Conservation (phyloP, 2,329 filamentous ascomycete species). For the Penicillium sp. region DNA sequence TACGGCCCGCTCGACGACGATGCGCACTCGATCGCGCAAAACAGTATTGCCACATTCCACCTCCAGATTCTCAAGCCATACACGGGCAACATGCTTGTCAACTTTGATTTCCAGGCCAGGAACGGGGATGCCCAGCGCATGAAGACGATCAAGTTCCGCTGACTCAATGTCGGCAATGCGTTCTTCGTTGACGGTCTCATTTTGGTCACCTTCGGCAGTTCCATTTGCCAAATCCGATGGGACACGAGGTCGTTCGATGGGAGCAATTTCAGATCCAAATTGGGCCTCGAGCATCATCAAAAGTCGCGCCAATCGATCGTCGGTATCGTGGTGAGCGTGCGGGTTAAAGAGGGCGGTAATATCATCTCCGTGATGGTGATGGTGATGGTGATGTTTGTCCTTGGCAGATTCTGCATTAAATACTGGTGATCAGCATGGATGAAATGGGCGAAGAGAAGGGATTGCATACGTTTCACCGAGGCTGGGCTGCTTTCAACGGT, state of each 20-base stretch:
- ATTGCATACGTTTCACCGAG: slow-evolving; percentile 73
- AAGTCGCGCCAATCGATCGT: slow-evolving; percentile 75
- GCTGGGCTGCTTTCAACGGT: slow-evolving; percentile 91
- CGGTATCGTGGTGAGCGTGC: slow-evolving; percentile 63
- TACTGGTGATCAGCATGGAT: slow-evolving; percentile 18
- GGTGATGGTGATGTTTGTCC: slow-evolving; percentile 50
- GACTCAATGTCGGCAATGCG: slow-evolving; percentile 52
- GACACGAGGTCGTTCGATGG: slow-evolving; percentile 61
- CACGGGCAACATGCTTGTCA: slow-evolving; percentile 77
- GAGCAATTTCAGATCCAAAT: slow-evolving; percentile 80
- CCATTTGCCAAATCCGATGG: slow-evolving; percentile 20
- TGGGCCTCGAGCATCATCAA: slow-evolving; percentile 97
- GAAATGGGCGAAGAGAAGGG: neutral
- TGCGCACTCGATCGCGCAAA: slow-evolving; percentile 75
- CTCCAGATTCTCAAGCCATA: slow-evolving; percentile 88
- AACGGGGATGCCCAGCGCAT: slow-evolving; percentile 80
- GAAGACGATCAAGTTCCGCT: slow-evolving; percentile 68
- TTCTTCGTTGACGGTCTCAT: slow-evolving; percentile 39
- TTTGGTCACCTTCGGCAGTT: slow-evolving; percentile 19
- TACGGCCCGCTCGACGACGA: slow-evolving; percentile 81
- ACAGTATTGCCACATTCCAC: slow-evolving; percentile 78
- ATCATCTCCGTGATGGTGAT: slow-evolving; percentile 42
- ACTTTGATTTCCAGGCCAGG: slow-evolving; percentile 82
- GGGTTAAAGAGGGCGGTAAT: slow-evolving; percentile 56
- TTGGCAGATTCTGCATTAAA: slow-evolving; percentile 50